Evolutionary conservation across 495 filamentous ascomycete species (phyloP).

Genomic region (Daldinia caldariorum): DNA sequence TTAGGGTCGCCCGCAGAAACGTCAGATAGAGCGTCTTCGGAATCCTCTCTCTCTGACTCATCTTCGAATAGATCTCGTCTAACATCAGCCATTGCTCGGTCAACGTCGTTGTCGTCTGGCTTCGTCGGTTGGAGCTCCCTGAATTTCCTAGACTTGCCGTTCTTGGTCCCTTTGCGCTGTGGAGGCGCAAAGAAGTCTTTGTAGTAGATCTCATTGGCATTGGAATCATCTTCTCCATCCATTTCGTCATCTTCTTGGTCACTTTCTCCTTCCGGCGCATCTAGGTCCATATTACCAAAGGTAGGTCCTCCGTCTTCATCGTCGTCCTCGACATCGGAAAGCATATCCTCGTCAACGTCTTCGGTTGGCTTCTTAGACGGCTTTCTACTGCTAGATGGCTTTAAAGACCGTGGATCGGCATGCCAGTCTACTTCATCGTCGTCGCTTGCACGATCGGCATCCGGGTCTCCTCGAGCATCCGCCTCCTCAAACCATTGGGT

Average conservation of each 20-base stretch:
- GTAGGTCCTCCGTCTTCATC: slow-evolving; percentile 78
- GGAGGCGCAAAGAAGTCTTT: slow-evolving; percentile 91
- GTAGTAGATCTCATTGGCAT: slow-evolving; percentile 88
- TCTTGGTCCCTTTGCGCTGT: slow-evolving; percentile 69
- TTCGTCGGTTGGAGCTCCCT: slow-evolving; percentile 45
- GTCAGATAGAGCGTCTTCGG: slow-evolving; percentile 64
- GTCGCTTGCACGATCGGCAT: slow-evolving; percentile 68
- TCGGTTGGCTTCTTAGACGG: slow-evolving; percentile 30
- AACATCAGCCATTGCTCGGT: slow-evolving; percentile 89
- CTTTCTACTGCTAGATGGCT: slow-evolving; percentile 24
- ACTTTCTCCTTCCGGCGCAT: slow-evolving; percentile 66
- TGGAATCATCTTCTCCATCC: slow-evolving; percentile 60
- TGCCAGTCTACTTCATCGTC: slow-evolving; percentile 91
- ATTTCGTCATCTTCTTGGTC: slow-evolving; percentile 66
- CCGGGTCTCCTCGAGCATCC: slow-evolving; percentile 72
- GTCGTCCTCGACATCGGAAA: slow-evolving; percentile 49
- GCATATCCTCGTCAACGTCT: slow-evolving; percentile 38
- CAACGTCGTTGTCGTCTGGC: slow-evolving; percentile 69
- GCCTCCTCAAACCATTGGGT: slow-evolving; percentile 85
- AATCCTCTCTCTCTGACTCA: slow-evolving; percentile 66
- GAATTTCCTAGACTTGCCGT: slow-evolving; percentile 51
- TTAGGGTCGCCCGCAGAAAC: slow-evolving; percentile 65
- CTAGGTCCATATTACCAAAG: slow-evolving; percentile 73
- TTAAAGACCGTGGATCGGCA: slow-evolving; percentile 66
- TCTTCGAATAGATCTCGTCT: slow-evolving; percentile 94